Evolutionary conservation across 1,284 basidiomycete species (phyloP).

Genomic region (Inonotus hispidus): DNA sequence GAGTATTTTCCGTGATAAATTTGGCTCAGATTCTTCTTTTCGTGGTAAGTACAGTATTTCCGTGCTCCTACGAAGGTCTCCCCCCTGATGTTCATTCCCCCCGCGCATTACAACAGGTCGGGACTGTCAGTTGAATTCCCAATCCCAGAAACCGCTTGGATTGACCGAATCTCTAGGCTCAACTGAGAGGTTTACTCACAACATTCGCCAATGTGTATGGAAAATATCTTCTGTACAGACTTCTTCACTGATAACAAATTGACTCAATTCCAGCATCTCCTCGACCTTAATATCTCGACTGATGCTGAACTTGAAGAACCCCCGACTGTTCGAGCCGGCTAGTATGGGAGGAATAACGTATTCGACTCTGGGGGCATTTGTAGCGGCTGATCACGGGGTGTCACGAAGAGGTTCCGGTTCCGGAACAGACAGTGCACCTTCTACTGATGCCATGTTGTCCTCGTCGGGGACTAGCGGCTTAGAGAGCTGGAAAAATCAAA

Average conservation of each 20-base stretch:
- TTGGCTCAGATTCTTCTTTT: not conserved
- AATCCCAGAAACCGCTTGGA: not conserved
- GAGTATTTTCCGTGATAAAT: not conserved
- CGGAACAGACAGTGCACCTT: not conserved
- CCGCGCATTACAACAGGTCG: not conserved
- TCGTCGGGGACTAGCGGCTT: not conserved
- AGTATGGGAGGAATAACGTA: not conserved
- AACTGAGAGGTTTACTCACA: not conserved
- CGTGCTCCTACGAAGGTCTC: not conserved
- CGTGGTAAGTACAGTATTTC: not conserved
- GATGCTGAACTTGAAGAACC: constrained; percentile 17
- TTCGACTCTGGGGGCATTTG: not conserved
- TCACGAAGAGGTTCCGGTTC: not conserved
- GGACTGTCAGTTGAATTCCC: not conserved
- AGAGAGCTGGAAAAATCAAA: not conserved
- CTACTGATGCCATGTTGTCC: not conserved
- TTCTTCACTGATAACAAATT: not conserved
- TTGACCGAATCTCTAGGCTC: not conserved
- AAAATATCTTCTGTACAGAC: not conserved
- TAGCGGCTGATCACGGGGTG: not conserved
- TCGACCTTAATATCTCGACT: constrained; percentile 13
- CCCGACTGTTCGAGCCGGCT: not conserved
- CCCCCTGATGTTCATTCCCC: not conserved
- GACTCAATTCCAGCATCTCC: not conserved
- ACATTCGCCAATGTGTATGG: not conserved